These are phyloP conservation scores for Tuber aestivum DNA, from an alignment of 495 filamentous ascomycete genomes.

Conservation along the genomic window DNA sequence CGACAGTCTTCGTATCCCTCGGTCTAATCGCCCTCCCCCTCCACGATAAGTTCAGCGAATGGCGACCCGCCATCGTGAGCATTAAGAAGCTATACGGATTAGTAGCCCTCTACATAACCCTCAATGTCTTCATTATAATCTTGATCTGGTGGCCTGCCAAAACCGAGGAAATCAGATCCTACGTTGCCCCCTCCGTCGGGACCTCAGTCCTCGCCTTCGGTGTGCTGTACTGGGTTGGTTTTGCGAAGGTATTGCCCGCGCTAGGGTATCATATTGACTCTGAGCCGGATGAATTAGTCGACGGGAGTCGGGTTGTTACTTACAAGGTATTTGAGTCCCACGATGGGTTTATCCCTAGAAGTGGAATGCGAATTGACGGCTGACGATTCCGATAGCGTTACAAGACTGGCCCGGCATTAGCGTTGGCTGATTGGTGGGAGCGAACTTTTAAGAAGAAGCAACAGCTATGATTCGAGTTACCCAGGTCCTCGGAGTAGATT, in stretches of 20 bases:
- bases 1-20: constrained; percentile 26
- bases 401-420: constrained; percentile 32
- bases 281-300: constrained; percentile 28
- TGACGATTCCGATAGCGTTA: constrained; percentile 19
- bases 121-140: constrained; percentile 36
- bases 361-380: neutral
- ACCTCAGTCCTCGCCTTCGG: constrained; percentile 36
- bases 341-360: neutral
- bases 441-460: constrained; percentile 1
- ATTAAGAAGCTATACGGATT: constrained; percentile 16
- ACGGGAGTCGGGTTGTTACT: constrained; percentile 35
- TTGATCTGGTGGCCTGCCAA: constrained; percentile 36
- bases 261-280: constrained; percentile 35
- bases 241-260: constrained; percentile 27
- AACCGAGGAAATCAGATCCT: constrained; percentile 15
- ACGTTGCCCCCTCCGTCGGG: constrained; percentile 27
- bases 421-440: constrained; percentile 23
- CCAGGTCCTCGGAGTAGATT: neutral
- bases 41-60: constrained; percentile 15
- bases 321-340: constrained; percentile 24
- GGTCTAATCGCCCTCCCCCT: constrained; percentile 29
- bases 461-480: neutral
- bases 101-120: constrained; percentile 30
- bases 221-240: constrained; percentile 33
- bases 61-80: constrained; percentile 18